Evolutionary conservation across 805 yeast species (phyloP).

Genomic region (Saturnispora mendoncae): DNA sequence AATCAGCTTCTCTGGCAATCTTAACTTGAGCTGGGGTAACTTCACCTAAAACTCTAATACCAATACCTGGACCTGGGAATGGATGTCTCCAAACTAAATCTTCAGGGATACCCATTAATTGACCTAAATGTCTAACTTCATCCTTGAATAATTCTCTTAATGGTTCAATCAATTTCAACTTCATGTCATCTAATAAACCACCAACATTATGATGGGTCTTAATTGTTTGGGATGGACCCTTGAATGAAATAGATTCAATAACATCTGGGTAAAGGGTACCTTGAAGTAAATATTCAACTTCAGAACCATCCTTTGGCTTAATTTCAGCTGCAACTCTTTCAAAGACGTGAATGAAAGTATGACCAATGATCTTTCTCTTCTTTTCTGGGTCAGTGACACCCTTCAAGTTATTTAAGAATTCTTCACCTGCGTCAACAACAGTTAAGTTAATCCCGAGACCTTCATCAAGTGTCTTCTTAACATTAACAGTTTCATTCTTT

Average conservation of each 20-base stretch:
- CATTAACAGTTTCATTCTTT: conserved; percentile 82
- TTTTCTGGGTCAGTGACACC: conserved; percentile 98
- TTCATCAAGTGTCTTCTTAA: conserved; percentile 79
- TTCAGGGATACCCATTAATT: conserved; percentile 87
- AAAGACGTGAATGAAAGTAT: conserved; percentile 93
- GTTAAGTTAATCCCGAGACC: conserved; percentile 93
- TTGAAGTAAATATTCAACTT: conserved; percentile 87
- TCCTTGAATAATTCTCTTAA: conserved; percentile 97
- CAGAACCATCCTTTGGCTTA: conserved; percentile 80
- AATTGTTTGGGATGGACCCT: conserved; percentile 99
- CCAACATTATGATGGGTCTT: conserved; percentile 99
- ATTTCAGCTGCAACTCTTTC: conserved; percentile 93
- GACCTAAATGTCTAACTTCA: conserved; percentile 95
- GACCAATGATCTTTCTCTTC: conserved; percentile 97
- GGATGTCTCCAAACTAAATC: conserved; percentile 99
- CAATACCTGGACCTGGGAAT: conserved; percentile 99
- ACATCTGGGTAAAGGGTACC: conserved; percentile 98
- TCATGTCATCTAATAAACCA: conserved; percentile 96
- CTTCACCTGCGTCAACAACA: conserved; percentile 89
- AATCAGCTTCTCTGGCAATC: conserved; percentile 96
- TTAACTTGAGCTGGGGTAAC: conserved; percentile 88
- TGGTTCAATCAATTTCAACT: conserved; percentile 96
- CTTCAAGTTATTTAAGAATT: conserved; percentile 74
- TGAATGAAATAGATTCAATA: conserved; percentile 95
- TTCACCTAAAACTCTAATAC: conserved; percentile 95